phyloP scores from a whole-genome alignment of 805 yeast genomes.

The Metschnikowia lunata region DNA sequence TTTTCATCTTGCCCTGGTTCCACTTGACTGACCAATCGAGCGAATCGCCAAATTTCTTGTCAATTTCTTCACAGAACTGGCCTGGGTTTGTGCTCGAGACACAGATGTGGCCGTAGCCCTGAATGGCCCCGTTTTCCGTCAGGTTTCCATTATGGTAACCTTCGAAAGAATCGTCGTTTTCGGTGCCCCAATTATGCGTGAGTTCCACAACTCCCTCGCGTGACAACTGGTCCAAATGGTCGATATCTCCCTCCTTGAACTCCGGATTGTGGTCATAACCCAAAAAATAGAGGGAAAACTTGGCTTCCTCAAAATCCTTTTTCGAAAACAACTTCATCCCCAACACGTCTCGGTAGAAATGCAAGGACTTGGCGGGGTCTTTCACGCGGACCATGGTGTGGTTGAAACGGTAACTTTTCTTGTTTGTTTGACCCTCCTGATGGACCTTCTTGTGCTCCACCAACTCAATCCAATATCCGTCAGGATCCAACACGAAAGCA shows the following conservation, averaged over 20 bases:
- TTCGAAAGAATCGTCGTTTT: conserved; percentile 62
- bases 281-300: conserved; percentile 82
- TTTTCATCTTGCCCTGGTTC: conserved; percentile 52
- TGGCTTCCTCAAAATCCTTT: conserved; percentile 57
- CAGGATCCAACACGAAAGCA: conserved; percentile 94
- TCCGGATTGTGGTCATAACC: conserved; percentile 56
- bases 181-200: conserved; percentile 96
- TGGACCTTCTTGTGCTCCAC: conserved; percentile 52
- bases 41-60: conserved; percentile 36
- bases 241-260: conserved; percentile 41
- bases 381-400: conserved; percentile 92
- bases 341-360: conserved; percentile 71
- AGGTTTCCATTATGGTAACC: conserved; percentile 79
- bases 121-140: conserved; percentile 50
- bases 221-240: conserved; percentile 28
- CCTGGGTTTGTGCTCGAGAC: conserved; percentile 63
- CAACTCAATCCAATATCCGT: conserved; percentile 95
- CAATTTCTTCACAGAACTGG: conserved; percentile 50
- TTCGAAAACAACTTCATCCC: conserved; percentile 74
- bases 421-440: conserved; percentile 36
- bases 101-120: conserved; percentile 87
- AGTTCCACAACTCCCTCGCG: conserved; percentile 78
- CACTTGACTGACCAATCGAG: conserved; percentile 56
- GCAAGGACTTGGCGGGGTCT: conserved; percentile 72
- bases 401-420: conserved; percentile 54